Conservation (phyloP, 2,329 filamentous ascomycete species). For the Pyrenophora tritici-repentis region DNA sequence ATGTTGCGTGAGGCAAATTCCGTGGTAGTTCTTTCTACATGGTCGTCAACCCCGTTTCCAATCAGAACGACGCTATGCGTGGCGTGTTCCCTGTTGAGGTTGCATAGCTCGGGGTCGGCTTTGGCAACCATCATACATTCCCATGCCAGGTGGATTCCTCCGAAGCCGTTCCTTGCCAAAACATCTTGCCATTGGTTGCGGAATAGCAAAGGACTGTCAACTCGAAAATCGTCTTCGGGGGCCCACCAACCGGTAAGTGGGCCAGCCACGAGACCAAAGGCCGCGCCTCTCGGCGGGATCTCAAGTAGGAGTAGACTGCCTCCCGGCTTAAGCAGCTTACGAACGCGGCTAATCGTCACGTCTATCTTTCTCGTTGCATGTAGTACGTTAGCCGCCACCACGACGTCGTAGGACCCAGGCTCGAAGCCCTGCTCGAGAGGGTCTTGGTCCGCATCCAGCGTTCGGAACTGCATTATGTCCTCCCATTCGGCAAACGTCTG, state of each 20-base stretch:
- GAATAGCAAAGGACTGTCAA: neutral
- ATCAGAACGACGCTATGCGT: no score
- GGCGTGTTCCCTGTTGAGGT: neutral
- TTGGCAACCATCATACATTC: no score
- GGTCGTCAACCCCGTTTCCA: no score
- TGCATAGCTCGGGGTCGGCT: no score
- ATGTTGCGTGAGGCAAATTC: no score
- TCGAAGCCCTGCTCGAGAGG: slow-evolving; percentile 19
- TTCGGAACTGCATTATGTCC: neutral
- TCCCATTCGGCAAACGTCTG: neutral
- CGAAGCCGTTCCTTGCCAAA: neutral
- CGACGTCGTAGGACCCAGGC: slow-evolving; percentile 16
- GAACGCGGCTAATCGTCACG: slow-evolving; percentile 19
- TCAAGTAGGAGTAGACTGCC: slow-evolving; percentile 1
- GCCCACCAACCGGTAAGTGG: neutral
- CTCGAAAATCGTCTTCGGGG: neutral
- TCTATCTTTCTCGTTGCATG: slow-evolving; percentile 17
- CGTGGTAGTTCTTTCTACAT: no score
- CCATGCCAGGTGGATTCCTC: no score
- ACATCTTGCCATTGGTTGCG: neutral
- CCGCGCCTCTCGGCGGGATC: neutral
- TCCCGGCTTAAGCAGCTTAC: slow-evolving; percentile 18
- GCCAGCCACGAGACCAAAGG: neutral
- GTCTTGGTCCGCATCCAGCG: slow-evolving; percentile 3
- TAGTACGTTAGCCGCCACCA: slow-evolving; percentile 43